These are phyloP conservation scores for Selenicereus undatus DNA, from an alignment of 148 eudicot genomes.

Conservation along the genomic window DNA sequence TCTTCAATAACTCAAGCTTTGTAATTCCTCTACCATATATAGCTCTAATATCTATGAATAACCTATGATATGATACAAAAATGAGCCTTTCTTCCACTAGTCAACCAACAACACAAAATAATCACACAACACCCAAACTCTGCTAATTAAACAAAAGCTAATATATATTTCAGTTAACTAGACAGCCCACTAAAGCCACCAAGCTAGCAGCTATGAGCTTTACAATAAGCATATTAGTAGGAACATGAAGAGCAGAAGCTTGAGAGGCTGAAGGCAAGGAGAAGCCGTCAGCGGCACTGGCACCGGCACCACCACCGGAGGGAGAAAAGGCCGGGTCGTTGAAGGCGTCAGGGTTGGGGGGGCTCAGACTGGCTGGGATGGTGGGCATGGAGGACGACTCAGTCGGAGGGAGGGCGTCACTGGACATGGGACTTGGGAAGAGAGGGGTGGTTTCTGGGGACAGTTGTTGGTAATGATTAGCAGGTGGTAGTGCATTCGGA, in stretches of 20 bases:
- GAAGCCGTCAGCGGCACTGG: neutral
- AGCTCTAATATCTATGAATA: neutral
- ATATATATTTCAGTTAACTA: neutral
- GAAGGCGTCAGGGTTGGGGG: conserved; percentile 27
- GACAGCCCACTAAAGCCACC: neutral
- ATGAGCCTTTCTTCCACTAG: neutral
- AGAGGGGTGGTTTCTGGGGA: conserved; percentile 29
- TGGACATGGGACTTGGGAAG: conserved; percentile 16
- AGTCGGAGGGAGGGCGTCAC: conserved; percentile 13
- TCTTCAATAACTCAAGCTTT: neutral
- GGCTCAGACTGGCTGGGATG: conserved; percentile 28
- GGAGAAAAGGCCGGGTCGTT: conserved; percentile 22
- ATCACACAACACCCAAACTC: neutral
- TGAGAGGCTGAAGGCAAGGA: neutral
- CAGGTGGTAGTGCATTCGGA: conserved; percentile 11
- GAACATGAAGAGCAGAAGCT: neutral
- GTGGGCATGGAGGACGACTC: conserved; percentile 24
- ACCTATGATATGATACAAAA: neutral
- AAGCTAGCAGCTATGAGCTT: neutral
- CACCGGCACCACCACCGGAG: neutral
- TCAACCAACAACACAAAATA: neutral
- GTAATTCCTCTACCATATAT: neutral
- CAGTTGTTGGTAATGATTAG: neutral
- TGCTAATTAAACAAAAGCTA: neutral
- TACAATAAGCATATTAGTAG: neutral